Evolutionary conservation across 106 monocot species (phyloP), one percentile per base, ranked within the genome.

Genomic region (Gastrodia elata): DNA sequence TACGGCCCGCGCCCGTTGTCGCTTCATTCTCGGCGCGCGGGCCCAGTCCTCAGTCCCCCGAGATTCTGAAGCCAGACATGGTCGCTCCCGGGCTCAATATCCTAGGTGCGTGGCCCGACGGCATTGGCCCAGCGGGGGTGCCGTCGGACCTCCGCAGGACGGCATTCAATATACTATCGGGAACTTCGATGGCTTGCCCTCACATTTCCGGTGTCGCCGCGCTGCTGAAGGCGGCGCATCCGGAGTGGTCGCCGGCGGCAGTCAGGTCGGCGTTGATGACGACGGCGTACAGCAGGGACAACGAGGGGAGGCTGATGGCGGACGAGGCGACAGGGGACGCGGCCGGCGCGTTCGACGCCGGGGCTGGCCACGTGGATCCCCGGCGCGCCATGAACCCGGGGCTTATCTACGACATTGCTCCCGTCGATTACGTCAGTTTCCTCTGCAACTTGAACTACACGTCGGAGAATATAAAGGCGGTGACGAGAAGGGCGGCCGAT

Each of bases 141-240:
- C 77, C 84, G 1, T 82, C 84, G 16, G 94, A 94, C 57, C 39
- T n/a, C 22, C 78, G 94, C 20, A 76, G 72, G 73, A 88, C 89
- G 0, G 91, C 91, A 69, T 94, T 94, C 83, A 94, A 94, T 74
- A 94, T 94, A 37, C 79, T 94, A 33, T 94, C 94, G 0, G 94
- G 94, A 25, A 94, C 94, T 0, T 94, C 94, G 2, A 94, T 94
- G 94, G 94, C 91, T 5, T 94, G 94, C 78, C 94, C 94, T 0
- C 94, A 94, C 71, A 83, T 94, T 5, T 91, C 94, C 18, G 94
- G 94, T 6, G 83, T 94, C 26, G 94, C 91, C 2, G 94, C 91
- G 0, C 75, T 94, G 35, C 85, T 94, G 13, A 91, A 91, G 71
- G 94, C 91, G 0, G 88, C 91, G 68, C 88, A 94, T 58, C 91